Conservation (phyloP, 2,329 filamentous ascomycete species). For the Aspergillus floridensis region DNA sequence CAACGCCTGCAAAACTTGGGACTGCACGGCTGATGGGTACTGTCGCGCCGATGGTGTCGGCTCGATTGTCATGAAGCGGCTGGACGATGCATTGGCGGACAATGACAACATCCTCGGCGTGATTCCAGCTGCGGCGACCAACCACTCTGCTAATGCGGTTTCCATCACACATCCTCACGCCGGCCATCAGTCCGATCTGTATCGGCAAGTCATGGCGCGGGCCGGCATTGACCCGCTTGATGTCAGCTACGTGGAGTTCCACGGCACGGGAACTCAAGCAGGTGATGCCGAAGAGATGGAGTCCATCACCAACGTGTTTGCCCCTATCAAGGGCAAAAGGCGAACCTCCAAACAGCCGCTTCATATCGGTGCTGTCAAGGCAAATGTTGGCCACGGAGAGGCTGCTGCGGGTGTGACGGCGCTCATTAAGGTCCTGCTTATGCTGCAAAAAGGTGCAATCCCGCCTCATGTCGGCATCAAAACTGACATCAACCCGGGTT, state of each 20-base stretch:
- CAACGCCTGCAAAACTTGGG: slow-evolving; percentile 52
- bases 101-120: slow-evolving; percentile 45
- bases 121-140: slow-evolving; percentile 43
- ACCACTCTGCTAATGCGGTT: slow-evolving; percentile 47
- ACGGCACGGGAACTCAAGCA: slow-evolving; percentile 43
- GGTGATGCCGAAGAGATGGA: slow-evolving; percentile 40
- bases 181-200: slow-evolving; percentile 37
- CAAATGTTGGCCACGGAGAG: slow-evolving; percentile 48
- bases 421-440: too few relatives aligned
- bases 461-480: slow-evolving; percentile 69
- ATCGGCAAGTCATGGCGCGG: slow-evolving; percentile 36
- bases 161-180: slow-evolving; percentile 46
- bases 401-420: slow-evolving; percentile 8
- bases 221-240: slow-evolving; percentile 38
- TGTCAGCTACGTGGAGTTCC: slow-evolving; percentile 41
- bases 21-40: slow-evolving; percentile 53
- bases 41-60: slow-evolving; percentile 53
- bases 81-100: slow-evolving; percentile 51
- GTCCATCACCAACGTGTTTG: slow-evolving; percentile 37
- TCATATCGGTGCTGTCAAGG: slow-evolving; percentile 32
- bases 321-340: neutral
- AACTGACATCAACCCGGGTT: slow-evolving; percentile 32
- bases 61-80: slow-evolving; percentile 51
- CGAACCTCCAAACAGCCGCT: slow-evolving; percentile 20
- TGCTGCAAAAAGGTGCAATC: slow-evolving; percentile 38